Percentiles rank a stretch among this genome's conserved stretches.
Evolutionary conservation across 192 early-diverging fungal species (phyloP).

Genomic region (Linnemannia elongata): DNA sequence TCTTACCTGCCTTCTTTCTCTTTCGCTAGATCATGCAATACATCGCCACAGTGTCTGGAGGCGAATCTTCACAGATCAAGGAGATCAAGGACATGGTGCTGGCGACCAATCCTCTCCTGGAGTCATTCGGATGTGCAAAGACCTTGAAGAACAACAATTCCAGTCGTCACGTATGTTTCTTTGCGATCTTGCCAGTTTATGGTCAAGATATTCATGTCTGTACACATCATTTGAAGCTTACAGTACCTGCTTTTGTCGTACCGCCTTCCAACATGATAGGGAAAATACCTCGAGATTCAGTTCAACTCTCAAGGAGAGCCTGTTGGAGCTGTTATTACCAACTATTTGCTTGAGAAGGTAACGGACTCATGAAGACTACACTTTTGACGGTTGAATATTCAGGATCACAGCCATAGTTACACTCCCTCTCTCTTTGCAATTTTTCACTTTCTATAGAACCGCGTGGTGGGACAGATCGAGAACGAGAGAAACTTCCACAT

Average conservation of each 20-base stretch:
- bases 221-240: not conserved
- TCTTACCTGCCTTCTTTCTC: not conserved
- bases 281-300: constrained; percentile 99
- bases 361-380: not conserved
- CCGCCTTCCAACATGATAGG: constrained; percentile 60
- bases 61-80: constrained; percentile 83
- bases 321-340: constrained; percentile 96
- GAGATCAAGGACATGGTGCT: constrained; percentile 98
- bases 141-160: constrained; percentile 99
- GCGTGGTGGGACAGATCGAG: constrained; percentile 93
- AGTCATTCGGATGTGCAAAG: constrained; percentile 99
- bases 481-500: constrained; percentile 99
- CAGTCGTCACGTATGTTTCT: constrained; percentile 86
- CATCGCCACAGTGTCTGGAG: constrained; percentile 95
- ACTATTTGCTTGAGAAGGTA: constrained; percentile 97
- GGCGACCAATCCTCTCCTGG: constrained; percentile 98
- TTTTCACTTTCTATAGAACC: constrained; percentile 66
- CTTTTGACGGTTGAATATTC: not conserved
- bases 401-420: not conserved
- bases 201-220: not conserved
- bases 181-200: not conserved
- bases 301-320: constrained; percentile 94
- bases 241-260: not conserved
- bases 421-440: not conserved
- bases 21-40: constrained; percentile 91